Conservation (phyloP, 176 grass and related monocot genomes). For the Tillandsia fasciculata region DNA sequence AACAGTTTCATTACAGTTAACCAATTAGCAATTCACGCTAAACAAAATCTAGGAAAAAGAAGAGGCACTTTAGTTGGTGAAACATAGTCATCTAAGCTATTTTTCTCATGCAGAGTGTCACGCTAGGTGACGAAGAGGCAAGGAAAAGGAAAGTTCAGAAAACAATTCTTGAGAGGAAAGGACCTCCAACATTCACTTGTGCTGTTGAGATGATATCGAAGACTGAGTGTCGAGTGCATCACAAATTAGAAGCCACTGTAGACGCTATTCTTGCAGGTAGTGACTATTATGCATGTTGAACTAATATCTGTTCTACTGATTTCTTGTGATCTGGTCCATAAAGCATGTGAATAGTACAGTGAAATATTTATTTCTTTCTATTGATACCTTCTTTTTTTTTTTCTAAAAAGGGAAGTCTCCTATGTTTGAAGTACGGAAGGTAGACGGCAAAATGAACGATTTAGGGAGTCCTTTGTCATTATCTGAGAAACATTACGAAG, state of each 20-base stretch:
- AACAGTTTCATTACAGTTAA: constrained; percentile 6
- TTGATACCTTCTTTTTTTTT: constrained; percentile 18
- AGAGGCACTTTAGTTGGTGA: neutral
- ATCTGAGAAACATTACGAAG: constrained; percentile 41
- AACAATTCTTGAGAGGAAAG: constrained; percentile 94
- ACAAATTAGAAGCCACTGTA: constrained; percentile 86
- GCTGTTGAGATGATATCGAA: constrained; percentile 96
- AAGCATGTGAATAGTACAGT: constrained; percentile 1
- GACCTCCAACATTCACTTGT: constrained; percentile 89
- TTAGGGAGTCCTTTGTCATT: constrained; percentile 30
- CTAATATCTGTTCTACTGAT: constrained; percentile 7
- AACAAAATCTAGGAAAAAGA: neutral
- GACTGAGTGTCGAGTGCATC: constrained; percentile 81
- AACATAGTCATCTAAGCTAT: neutral
- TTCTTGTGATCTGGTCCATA: neutral
- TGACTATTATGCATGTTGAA: neutral
- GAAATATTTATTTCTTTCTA: neutral
- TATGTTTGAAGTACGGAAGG: constrained; percentile 64
- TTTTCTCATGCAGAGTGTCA: constrained; percentile 61
- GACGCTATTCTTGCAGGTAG: constrained; percentile 90
- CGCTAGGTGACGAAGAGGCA: constrained; percentile 92
- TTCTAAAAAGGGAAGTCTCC: constrained; percentile 60
- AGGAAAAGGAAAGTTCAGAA: constrained; percentile 96
- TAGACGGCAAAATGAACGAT: constrained; percentile 29
- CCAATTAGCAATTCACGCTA: constrained; percentile 5